Conservation (phyloP, 306 rosid genomes). For the Abrus pulchellus region DNA sequence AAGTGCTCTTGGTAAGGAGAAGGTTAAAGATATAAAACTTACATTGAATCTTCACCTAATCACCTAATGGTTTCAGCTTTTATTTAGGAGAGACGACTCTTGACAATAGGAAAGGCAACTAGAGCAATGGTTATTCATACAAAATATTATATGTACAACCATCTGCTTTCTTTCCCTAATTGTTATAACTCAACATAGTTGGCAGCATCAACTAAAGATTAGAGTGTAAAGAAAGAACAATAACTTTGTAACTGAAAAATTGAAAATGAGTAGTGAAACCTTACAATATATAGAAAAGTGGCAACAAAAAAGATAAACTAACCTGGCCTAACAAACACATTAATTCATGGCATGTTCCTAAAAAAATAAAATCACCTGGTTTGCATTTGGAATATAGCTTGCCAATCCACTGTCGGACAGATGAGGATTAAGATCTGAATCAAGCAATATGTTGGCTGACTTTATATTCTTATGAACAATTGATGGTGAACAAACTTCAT, state of each 20-base stretch:
- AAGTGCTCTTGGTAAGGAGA: neutral
- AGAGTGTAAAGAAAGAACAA: neutral
- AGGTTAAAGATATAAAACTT: neutral
- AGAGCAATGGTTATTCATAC: slow-evolving; percentile 6
- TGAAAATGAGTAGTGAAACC: slow-evolving; percentile 23
- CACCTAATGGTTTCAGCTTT: neutral
- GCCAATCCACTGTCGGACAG: slow-evolving; percentile 86
- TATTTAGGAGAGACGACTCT: neutral
- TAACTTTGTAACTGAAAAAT: slow-evolving; percentile 3
- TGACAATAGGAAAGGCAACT: neutral
- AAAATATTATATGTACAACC: slow-evolving; percentile 3
- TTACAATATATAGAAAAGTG: neutral
- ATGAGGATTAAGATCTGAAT: slow-evolving; percentile 91
- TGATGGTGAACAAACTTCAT: slow-evolving; percentile 98
- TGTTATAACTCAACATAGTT: neutral
- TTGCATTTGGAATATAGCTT: slow-evolving; percentile 73
- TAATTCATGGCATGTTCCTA: slow-evolving; percentile 3
- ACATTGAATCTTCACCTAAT: neutral
- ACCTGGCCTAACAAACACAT: neutral
- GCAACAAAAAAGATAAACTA: slow-evolving; percentile 17
- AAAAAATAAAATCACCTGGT: slow-evolving; percentile 64
- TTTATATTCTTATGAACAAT: slow-evolving; percentile 88
- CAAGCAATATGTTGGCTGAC: slow-evolving; percentile 89
- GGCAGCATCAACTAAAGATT: slow-evolving; percentile 7
- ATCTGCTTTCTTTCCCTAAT: slow-evolving; percentile 25